These are phyloP conservation scores for Ceratobasidium sp. DNA, from an alignment of 1,284 basidiomycete species.

Conservation along the genomic window DNA sequence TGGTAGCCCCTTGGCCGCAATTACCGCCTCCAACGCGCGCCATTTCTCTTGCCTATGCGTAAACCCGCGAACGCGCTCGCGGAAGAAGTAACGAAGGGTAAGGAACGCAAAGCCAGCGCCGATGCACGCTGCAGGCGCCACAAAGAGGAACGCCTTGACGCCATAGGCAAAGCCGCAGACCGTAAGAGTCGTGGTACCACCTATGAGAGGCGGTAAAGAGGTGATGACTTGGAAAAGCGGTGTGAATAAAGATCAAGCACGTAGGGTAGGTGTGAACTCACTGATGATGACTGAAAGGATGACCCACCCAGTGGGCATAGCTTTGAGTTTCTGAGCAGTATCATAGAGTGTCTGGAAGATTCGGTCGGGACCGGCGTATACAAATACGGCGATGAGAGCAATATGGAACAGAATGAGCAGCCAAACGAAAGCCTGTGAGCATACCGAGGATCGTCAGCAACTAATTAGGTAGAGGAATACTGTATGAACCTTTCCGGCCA, in stretches of 20 bases:
- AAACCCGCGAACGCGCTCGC: conserved; percentile 68
- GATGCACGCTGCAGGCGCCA: conserved; percentile 70
- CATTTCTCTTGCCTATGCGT: conserved; percentile 74
- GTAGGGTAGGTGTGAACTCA: conserved; percentile 56
- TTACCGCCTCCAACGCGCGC: conserved; percentile 80
- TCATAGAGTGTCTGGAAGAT: conserved; percentile 79
- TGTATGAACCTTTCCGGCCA: conserved; percentile 68
- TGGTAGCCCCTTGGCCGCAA: conserved; percentile 78
- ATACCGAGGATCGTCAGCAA: conserved; percentile 4
- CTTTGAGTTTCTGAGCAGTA: conserved; percentile 71
- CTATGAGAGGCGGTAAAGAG: conserved; percentile 83
- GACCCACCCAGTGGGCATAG: conserved; percentile 72
- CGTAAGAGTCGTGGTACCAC: conserved; percentile 74
- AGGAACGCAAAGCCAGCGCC: conserved; percentile 79
- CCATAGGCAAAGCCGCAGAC: conserved; percentile 87
- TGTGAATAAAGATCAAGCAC: conserved; percentile 30
- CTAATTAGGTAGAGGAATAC: conserved; percentile 36
- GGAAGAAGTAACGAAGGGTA: conserved; percentile 72
- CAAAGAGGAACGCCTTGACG: conserved; percentile 76
- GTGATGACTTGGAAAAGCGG: conserved; percentile 64
- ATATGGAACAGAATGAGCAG: conserved; percentile 64
- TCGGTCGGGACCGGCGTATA: conserved; percentile 70
- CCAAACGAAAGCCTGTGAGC: conserved; percentile 59
- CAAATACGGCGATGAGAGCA: conserved; percentile 59
- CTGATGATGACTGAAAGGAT: conserved; percentile 67